Evolutionary conservation across 163 green algal species (phyloP), one percentile per base, ranked within the genome.

Genomic region (Prototheca stagnorum): DNA sequence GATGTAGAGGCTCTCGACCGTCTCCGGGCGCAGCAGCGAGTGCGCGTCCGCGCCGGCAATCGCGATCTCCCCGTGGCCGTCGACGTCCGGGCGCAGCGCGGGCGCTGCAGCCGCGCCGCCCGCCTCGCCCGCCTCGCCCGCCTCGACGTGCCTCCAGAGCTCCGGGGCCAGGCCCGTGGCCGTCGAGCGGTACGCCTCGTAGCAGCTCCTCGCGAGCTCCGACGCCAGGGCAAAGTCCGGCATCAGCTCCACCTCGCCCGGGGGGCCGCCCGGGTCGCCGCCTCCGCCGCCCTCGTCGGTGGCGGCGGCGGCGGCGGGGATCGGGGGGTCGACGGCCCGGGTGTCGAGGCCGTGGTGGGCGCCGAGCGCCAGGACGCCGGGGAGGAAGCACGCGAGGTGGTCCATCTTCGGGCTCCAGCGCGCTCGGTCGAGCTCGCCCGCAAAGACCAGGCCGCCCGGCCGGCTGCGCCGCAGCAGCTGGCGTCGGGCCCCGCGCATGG

Each of bases 11-110:
- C 45, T 49, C 70, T 97, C 88, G 5, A 90, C 64, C 1, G 86
- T 81, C 63, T 97, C 88, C 1, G 88, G 88, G 1, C 88, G 71
- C 59, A 95, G 74, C 51, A 94, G 65, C 56, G 88, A 90, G 54
- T 83, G 65, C 1, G 57, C 51, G 21, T 69, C 67, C 36, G 56
- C 49, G 22, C 61, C 31, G 27, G 60, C 50, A 52, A 73, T 49
- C 4, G n/a, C n/a, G n/a, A n/a, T n/a, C n/a, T n/a, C n/a, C n/a
- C n/a, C n/a, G n/a, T n/a, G n/a, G n/a, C n/a, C n/a, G n/a, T n/a
- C n/a, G n/a, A n/a, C n/a, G n/a, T n/a, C n/a, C n/a, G n/a, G n/a
- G n/a, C n/a, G n/a, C n/a, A n/a, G n/a, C n/a, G n/a, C n/a, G n/a
- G n/a, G n/a, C n/a, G n/a, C n/a, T n/a, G n/a, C n/a, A n/a, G n/a